These are phyloP conservation scores for Sporothrix brasiliensis DNA, from an alignment of 2,329 filamentous ascomycete genomes.

Conservation along the genomic window DNA sequence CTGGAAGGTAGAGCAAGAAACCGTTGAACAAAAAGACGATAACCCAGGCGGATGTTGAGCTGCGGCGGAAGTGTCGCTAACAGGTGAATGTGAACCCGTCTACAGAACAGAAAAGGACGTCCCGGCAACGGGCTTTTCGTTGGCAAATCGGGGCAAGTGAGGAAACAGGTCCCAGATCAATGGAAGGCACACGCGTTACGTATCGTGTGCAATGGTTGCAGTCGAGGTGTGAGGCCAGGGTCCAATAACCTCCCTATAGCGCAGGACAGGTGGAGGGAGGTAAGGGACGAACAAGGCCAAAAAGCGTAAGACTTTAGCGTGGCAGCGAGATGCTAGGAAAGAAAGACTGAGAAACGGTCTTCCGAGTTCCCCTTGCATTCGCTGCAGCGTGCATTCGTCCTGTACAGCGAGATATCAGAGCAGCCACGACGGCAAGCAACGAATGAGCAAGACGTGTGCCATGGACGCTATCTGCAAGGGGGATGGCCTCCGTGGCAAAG, in stretches of 20 bases:
- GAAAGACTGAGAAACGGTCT: neutral
- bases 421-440: conserved; percentile 2
- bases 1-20: neutral
- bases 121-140: neutral
- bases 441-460: neutral
- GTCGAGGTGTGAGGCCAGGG: conserved; percentile 1
- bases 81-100: neutral
- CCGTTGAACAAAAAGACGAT: neutral
- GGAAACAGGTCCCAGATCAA: neutral
- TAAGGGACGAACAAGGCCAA: neutral
- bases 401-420: conserved; percentile 6
- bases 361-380: conserved; percentile 25
- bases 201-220: conserved; percentile 17
- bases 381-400: neutral
- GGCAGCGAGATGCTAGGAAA: neutral
- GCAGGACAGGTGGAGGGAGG: conserved; percentile 3
- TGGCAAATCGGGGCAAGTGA: neutral
- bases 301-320: neutral
- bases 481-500: neutral
- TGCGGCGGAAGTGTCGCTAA: neutral
- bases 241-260: conserved; percentile 17
- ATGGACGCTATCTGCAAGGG: conserved; percentile 18
- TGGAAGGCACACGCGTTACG: conserved; percentile 7
- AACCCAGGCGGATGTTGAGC: no score
- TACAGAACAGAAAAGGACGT: neutral